Base-by-base conservation (phyloP, 1,139 yeast species). In the Suhomyces kunorum region DNA sequence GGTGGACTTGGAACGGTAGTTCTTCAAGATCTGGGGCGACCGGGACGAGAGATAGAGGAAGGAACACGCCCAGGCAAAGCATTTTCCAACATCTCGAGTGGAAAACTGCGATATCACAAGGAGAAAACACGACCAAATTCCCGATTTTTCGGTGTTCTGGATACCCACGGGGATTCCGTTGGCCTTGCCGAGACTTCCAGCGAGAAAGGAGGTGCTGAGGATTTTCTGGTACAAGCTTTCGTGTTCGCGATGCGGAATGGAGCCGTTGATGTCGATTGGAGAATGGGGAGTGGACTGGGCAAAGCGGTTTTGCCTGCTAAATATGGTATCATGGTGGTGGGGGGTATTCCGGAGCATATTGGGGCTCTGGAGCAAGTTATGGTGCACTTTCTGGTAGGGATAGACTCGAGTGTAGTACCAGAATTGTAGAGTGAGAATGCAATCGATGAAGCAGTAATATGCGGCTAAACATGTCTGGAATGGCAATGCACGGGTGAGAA, bases 21-120 rank as follows among this genome's bases (percentile, higher is more conserved):
- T 70, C 34, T 67, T 59, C 31, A 60, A 11, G 42, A 90, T 87
- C 64, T 90, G 98, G 0, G 98, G 98, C 18, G 88, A 64, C 50
- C 98, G 70, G 12, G 96, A 87, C 2, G 95, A 95, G 48, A 90
- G 65, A 61, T 90, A 90, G 36, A 90, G 71, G 1, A 71, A 63
- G 1, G 97, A 96, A 64, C 96, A 88, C 39, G 87, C 63, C 87
- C 96, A 90, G 12, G 97, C 98, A 59, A 87, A 87, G 28, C 78
- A 61, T 63, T 89, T 42, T n/a, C 55, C 55, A 2, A 49, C 26
- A 11, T 42, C 45, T 13, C 18, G n/a, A 8, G 35, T 18, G 6
- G 42, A 26, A 13, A 32, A 12, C 4, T 18, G 39, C 3, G 34
- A 13, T 1, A 30, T 16, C 5, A 30, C 27, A 22, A 29, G 9